Conservation (phyloP, 176 grass and related monocot genomes). For the Ampelocalamus luodianensis region DNA sequence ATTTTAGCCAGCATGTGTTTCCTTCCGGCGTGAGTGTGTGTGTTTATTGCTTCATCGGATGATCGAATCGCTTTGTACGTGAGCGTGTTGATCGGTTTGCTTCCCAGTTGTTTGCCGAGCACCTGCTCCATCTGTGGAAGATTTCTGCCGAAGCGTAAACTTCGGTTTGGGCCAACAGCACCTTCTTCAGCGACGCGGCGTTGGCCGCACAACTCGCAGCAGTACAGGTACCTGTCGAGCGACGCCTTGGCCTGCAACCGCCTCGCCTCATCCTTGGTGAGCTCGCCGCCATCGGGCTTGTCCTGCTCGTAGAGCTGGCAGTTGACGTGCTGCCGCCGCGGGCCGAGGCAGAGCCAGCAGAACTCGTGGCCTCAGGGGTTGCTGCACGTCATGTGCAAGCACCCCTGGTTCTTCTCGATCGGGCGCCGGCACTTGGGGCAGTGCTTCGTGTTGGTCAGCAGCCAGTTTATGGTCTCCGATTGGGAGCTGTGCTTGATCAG, state of each 20-base stretch:
- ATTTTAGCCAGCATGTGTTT: too few relatives aligned
- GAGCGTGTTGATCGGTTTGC: too few relatives aligned
- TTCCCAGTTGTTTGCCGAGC: too few relatives aligned
- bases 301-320: slow-evolving; percentile 41
- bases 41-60: too few relatives aligned
- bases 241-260: slow-evolving; percentile 35
- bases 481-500: too few relatives aligned
- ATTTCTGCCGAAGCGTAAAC: too few relatives aligned
- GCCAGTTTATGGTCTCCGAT: too few relatives aligned
- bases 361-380: slow-evolving; percentile 26
- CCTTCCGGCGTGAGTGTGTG: too few relatives aligned
- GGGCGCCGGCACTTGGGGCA: slow-evolving; percentile 54
- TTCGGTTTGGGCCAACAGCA: too few relatives aligned
- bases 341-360: slow-evolving; percentile 41
- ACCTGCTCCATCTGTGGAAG: too few relatives aligned
- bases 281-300: neutral
- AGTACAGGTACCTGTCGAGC: slow-evolving; percentile 41
- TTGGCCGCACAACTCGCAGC: slow-evolving; percentile 52
- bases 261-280: neutral
- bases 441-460: slow-evolving; percentile 14
- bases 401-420: slow-evolving; percentile 65
- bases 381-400: slow-evolving; percentile 62
- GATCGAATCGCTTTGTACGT: too few relatives aligned
- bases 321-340: neutral
- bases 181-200: neutral